phyloP scores from a whole-genome alignment of 2,329 filamentous ascomycete species.

The Sporothrix dimorphospora region DNA sequence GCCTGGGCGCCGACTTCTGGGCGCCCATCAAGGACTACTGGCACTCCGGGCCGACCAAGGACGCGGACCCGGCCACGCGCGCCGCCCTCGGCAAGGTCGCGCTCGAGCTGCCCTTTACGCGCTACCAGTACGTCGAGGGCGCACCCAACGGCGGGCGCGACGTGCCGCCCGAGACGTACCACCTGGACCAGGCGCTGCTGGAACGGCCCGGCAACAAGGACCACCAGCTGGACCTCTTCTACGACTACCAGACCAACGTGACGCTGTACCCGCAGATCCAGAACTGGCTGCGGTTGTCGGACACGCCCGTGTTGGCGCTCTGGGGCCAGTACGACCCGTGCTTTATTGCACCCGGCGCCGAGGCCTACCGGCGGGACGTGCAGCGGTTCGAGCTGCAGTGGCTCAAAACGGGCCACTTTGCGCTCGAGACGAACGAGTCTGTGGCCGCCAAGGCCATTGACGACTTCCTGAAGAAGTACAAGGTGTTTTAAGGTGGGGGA shows the following conservation, averaged over 20 bases:
- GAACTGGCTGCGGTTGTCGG: conserved; percentile 53
- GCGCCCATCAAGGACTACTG: conserved; percentile 51
- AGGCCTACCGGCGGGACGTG: conserved; percentile 57
- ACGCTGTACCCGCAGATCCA: conserved; percentile 59
- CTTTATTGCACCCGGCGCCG: conserved; percentile 55
- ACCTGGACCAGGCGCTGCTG: conserved; percentile 57
- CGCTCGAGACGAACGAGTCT: conserved; percentile 45
- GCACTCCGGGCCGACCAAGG: conserved; percentile 43
- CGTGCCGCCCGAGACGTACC: conserved; percentile 51
- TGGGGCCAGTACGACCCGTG: conserved; percentile 63
- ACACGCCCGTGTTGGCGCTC: conserved; percentile 56
- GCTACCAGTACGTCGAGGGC: conserved; percentile 51
- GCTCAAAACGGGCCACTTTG: conserved; percentile 62
- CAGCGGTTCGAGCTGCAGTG: conserved; percentile 51
- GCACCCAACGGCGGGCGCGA: conserved; percentile 38
- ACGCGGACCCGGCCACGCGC: conserved; percentile 36
- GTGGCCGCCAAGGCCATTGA: conserved; percentile 39
- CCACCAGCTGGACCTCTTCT: conserved; percentile 59
- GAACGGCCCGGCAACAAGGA: conserved; percentile 52
- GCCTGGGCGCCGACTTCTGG: conserved; percentile 56
- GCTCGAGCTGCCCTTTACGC: conserved; percentile 46
- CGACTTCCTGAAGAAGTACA: conserved; percentile 38
- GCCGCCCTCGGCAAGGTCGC: conserved; percentile 41
- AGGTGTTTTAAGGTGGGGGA: conserved; percentile 32
- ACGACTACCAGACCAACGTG: conserved; percentile 61